Evolutionary conservation across 2,329 filamentous ascomycete species (phyloP).

Genomic region (Metarhizium brunneum): DNA sequence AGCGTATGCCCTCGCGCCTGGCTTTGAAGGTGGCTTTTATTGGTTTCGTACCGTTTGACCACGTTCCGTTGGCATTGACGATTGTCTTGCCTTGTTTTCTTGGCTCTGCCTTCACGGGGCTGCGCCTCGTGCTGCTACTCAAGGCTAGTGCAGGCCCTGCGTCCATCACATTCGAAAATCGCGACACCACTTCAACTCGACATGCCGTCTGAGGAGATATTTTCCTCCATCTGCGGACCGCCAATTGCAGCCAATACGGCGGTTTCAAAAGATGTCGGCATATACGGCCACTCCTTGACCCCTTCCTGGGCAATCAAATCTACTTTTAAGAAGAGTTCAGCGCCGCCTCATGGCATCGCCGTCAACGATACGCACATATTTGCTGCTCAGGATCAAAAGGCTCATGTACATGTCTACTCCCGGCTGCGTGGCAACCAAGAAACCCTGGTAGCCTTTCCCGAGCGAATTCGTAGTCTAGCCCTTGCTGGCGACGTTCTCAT

Average conservation of each 20-base stretch:
- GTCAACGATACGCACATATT: conserved; percentile 78
- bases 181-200: conserved; percentile 1
- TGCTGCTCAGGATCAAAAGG: conserved; percentile 83
- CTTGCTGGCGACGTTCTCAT: conserved; percentile 65
- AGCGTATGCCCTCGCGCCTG: not conserved
- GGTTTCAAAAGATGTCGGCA: conserved; percentile 69
- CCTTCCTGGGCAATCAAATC: conserved; percentile 66
- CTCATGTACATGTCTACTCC: conserved; percentile 87
- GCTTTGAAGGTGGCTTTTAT: not conserved
- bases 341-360: conserved; percentile 69
- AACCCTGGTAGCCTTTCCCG: conserved; percentile 76
- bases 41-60: not conserved
- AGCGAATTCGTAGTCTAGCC: conserved; percentile 71
- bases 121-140: not conserved
- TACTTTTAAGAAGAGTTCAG: conserved; percentile 86
- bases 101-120: not conserved
- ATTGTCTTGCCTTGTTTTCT: not conserved
- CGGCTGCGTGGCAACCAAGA: conserved; percentile 79
- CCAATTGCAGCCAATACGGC: conserved; percentile 52
- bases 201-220: conserved; percentile 53
- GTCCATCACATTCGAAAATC: not conserved
- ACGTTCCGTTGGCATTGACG: not conserved
- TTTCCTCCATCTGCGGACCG: conserved; percentile 48
- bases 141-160: conserved; percentile 1
- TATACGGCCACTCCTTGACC: conserved; percentile 76